Conservation (phyloP, 805 yeast genomes). For the Cyberlindnera xylosilytica region DNA sequence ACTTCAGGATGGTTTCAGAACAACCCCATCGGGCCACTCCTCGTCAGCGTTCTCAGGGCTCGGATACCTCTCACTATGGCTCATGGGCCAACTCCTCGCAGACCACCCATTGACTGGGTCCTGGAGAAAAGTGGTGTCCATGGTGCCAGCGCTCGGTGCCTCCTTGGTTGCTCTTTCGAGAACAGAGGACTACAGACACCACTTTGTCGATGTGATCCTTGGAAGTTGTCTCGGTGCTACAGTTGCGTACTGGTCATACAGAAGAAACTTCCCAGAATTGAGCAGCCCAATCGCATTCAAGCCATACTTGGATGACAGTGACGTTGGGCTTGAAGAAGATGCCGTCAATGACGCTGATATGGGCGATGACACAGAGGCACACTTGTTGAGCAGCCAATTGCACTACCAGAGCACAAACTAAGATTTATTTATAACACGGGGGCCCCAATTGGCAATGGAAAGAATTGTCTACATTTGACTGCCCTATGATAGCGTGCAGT, state of each 20-base stretch:
- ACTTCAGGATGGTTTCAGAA: conserved; percentile 70
- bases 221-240: conserved; percentile 68
- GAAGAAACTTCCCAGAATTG: conserved; percentile 38
- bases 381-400: conserved; percentile 12
- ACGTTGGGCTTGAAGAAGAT: conserved; percentile 30
- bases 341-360: conserved; percentile 19
- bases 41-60: conserved; percentile 67
- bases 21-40: conserved; percentile 83
- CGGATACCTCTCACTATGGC: conserved; percentile 61
- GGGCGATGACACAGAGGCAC: conserved; percentile 17
- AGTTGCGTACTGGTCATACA: conserved; percentile 47
- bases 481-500: too few species aligned
- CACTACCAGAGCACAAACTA: neutral
- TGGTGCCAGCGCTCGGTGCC: conserved; percentile 66
- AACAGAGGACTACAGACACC: conserved; percentile 92
- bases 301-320: conserved; percentile 39
- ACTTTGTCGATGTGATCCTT: conserved; percentile 74
- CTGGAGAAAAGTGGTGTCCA: conserved; percentile 57
- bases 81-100: conserved; percentile 60
- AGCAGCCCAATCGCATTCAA: conserved; percentile 34
- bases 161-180: conserved; percentile 76
- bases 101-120: conserved; percentile 50
- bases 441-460: too few species aligned
- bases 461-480: too few species aligned
- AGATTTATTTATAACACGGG: neutral